Conservation (phyloP, 306 rosid genomes). For the Inga leiocalycina region DNA sequence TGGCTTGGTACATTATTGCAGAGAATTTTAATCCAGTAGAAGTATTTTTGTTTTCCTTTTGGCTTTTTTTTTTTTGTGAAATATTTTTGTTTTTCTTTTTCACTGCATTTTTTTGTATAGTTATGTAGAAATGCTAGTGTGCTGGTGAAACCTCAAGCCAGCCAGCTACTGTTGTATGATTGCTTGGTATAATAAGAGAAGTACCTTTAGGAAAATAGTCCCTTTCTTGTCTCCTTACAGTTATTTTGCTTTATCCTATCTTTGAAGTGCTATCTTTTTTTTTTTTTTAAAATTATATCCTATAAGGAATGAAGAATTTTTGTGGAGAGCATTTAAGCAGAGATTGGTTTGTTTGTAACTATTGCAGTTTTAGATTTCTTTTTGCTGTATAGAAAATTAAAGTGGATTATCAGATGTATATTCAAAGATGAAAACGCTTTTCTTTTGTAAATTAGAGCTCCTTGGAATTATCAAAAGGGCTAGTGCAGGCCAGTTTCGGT, state of each 20-base stretch:
- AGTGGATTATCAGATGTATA: not conserved
- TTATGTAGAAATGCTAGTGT: slow-evolving; percentile 57
- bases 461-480: not conserved
- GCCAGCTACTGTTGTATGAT: slow-evolving; percentile 59
- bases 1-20: not conserved
- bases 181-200: slow-evolving; percentile 36
- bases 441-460: not conserved
- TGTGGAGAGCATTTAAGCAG: not conserved
- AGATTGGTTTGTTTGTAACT: not conserved
- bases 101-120: slow-evolving; percentile 65
- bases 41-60: not conserved
- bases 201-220: slow-evolving; percentile 14
- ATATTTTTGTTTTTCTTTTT: not conserved
- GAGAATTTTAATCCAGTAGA: not conserved
- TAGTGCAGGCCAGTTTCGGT: too few species aligned
- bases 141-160: slow-evolving; percentile 48
- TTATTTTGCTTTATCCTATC: not conserved
- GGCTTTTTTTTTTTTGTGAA: not conserved
- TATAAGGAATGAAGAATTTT: not conserved
- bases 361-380: not conserved
- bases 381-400: not conserved
- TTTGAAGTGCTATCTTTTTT: not conserved
- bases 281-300: too few species aligned
- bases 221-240: not conserved
- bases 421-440: too few species aligned